Conservation (phyloP, 1,139 yeast species). For the Trichomonascaceae sp. region DNA sequence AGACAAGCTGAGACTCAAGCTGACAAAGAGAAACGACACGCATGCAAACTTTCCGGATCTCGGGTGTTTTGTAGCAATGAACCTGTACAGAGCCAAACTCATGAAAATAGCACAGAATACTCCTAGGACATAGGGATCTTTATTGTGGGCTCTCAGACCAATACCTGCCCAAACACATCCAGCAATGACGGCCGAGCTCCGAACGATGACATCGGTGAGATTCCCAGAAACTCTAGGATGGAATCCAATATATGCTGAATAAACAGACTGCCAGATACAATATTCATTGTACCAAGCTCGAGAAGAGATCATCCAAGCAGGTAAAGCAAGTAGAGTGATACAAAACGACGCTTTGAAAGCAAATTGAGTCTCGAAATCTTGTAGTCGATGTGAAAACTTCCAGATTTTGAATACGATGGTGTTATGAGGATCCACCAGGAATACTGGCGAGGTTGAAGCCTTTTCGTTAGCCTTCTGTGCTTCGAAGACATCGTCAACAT, state of each 20-base stretch:
- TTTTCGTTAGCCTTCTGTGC: not conserved
- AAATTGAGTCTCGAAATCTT: conserved; percentile 39
- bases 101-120: conserved; percentile 37
- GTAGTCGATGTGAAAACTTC: conserved; percentile 32
- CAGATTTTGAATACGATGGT: conserved; percentile 29
- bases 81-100: conserved; percentile 33
- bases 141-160: conserved; percentile 36
- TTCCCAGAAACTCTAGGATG: conserved; percentile 43
- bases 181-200: conserved; percentile 34
- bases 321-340: conserved; percentile 36
- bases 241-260: conserved; percentile 36
- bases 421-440: conserved; percentile 1
- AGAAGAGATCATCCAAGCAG: conserved; percentile 39
- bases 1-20: conserved; percentile 24
- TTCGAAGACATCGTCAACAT: conserved; percentile 46
- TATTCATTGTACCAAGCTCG: conserved; percentile 39
- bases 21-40: conserved; percentile 37
- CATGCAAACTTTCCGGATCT: conserved; percentile 41
- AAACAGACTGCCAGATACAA: conserved; percentile 41
- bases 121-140: conserved; percentile 37
- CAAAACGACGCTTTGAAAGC: conserved; percentile 38
- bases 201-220: conserved; percentile 33
- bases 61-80: conserved; percentile 31
- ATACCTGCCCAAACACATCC: conserved; percentile 46
- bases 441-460: not conserved